Evolutionary conservation across 2,329 filamentous ascomycete genomes (phyloP), one percentile per base, ranked within the genome.

Genomic region (Piedraia hortae): DNA sequence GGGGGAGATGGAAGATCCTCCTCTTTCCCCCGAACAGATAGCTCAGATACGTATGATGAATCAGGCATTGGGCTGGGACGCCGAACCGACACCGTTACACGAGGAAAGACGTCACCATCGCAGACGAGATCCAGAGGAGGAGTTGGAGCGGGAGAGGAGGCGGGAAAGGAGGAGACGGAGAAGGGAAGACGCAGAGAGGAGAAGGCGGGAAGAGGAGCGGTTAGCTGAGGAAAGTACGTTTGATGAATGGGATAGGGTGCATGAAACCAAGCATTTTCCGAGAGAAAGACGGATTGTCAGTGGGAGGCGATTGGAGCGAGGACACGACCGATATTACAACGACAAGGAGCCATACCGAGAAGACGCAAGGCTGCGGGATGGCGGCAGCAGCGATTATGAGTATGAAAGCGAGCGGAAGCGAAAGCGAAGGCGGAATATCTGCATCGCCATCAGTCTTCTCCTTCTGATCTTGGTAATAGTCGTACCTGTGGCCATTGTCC

Each of bases 31-130:
- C 28, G 59, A 62, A 33, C 63, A 68, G 4, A 44, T 80, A 21
- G 66, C 65, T 7, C 61, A 64, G 35, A 44, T 80, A 20, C 58
- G 75, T 33, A 53, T 60, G 21, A 46, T 59, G 24, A 67, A 73
- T 42, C 51, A 56, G 12, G 56, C 61, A 29, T 51, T 50, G 26
- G 47, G 47, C 3, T 52, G 46, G 43, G 38, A 17, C 5, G 21
- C 16, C 10, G 27, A 29, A 3, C 24, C 28, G 19, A 21, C 28
- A 41, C 31, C 44, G 5, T n/a, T n/a, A n/a, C n/a, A n/a, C 19
- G 19, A 21, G 10, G 19, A 21, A 5, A 8, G 15, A 9, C 12
- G 19, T 8, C 19, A 12, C 3, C 12, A 14, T 14, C 19, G 19
- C n/a, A 12, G 19, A 4, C 10, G 19, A 10, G 19, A 12, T 9